These are phyloP conservation scores for Fusarium nematophilum DNA, from an alignment of 2,329 filamentous ascomycete genomes.

Conservation along the genomic window DNA sequence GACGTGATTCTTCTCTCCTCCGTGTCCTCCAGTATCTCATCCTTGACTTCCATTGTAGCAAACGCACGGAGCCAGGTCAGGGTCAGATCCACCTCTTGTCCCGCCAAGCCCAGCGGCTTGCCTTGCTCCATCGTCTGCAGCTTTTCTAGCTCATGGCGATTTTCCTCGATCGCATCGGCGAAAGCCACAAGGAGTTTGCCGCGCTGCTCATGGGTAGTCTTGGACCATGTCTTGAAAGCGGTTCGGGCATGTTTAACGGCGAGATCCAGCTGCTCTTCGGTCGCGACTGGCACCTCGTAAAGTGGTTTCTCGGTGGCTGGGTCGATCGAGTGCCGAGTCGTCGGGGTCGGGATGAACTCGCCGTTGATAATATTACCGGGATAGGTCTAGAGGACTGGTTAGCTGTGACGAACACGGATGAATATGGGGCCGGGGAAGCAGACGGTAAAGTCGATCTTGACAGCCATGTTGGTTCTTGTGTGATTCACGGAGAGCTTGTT, in stretches of 20 bases:
- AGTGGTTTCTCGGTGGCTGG: conserved; percentile 49
- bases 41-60: conserved; percentile 10
- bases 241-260: conserved; percentile 43
- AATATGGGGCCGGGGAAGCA: too few relatives aligned
- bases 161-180: conserved; percentile 43
- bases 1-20: conserved; percentile 8
- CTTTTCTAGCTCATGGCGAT: conserved; percentile 35
- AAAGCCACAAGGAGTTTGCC: conserved; percentile 37
- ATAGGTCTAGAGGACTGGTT: conserved; percentile 11
- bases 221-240: conserved; percentile 47
- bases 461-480: too few relatives aligned
- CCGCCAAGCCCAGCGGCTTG: conserved; percentile 37
- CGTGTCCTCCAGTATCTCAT: conserved; percentile 33
- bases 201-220: conserved; percentile 41
- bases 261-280: conserved; percentile 44
- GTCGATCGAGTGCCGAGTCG: conserved; percentile 40
- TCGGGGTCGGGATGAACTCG: conserved; percentile 29
- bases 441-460: too few relatives aligned
- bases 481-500: too few relatives aligned
- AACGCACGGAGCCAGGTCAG: neutral
- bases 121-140: conserved; percentile 41
- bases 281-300: conserved; percentile 44
- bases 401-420: too few relatives aligned
- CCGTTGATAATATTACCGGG: conserved; percentile 49
- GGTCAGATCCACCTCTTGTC: conserved; percentile 9